Evolutionary conservation across 148 eudicot genomes (phyloP).

Genomic region (Cornus controversa): DNA sequence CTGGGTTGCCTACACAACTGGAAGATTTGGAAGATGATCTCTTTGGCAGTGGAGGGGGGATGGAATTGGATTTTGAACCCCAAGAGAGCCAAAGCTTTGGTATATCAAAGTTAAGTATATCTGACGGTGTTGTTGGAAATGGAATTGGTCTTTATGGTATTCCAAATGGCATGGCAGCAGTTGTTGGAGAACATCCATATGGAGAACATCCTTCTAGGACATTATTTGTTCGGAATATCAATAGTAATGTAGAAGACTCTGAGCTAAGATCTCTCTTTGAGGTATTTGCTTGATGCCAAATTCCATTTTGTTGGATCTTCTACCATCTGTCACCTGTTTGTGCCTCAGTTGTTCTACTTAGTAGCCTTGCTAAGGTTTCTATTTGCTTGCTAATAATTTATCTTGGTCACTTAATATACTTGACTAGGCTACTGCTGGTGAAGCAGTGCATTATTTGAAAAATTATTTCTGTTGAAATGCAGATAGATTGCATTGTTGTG

Average conservation of each 20-base stretch:
- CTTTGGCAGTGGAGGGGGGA: slow-evolving; percentile 57
- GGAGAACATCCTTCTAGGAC: slow-evolving; percentile 72
- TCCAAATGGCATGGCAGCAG: slow-evolving; percentile 35
- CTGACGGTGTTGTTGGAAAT: slow-evolving; percentile 34
- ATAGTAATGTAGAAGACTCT: slow-evolving; percentile 58
- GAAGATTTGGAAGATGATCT: slow-evolving; percentile 63
- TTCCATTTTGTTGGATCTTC: neutral
- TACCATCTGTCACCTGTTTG: neutral
- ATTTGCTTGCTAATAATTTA: neutral
- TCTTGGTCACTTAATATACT: slow-evolving; percentile 1
- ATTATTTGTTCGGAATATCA: slow-evolving; percentile 54
- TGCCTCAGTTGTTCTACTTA: neutral
- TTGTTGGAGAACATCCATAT: slow-evolving; percentile 60
- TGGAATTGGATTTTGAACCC: slow-evolving; percentile 47
- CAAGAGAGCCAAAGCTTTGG: slow-evolving; percentile 30
- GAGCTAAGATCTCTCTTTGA: slow-evolving; percentile 53
- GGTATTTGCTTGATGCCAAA: slow-evolving; percentile 22
- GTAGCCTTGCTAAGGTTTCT: neutral
- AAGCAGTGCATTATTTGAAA: too few species aligned
- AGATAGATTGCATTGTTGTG: too few species aligned
- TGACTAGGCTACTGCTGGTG: too few species aligned
- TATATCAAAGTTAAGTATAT: slow-evolving; percentile 30
- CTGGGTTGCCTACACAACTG: slow-evolving; percentile 49
- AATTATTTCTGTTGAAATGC: too few species aligned
- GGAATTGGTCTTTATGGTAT: slow-evolving; percentile 31